Evolutionary conservation across 257 asterid genomes (phyloP).

Genomic region (Nicotiana benthamiana): DNA sequence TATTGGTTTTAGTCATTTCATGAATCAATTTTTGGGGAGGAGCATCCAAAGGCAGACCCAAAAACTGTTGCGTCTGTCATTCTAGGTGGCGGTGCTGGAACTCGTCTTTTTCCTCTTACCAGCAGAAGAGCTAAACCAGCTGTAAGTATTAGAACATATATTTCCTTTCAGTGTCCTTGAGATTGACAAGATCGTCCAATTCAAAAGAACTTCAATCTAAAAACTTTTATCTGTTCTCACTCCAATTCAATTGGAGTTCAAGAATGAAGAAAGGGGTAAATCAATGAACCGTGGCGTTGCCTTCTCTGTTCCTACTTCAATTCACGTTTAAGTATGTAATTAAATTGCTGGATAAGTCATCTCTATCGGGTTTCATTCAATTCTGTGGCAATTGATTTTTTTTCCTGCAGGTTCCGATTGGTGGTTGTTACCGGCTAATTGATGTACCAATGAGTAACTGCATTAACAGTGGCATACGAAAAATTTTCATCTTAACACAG

Average conservation of each 20-base stretch:
- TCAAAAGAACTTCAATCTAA: not conserved
- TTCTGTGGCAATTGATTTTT: not conserved
- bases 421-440: slow-evolving; percentile 90
- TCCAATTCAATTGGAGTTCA: not conserved
- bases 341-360: not conserved
- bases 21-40: slow-evolving; percentile 28
- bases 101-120: slow-evolving; percentile 96
- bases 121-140: slow-evolving; percentile 92
- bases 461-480: slow-evolving; percentile 87
- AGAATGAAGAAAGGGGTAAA: not conserved
- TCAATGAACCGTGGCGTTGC: not conserved
- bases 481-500: slow-evolving; percentile 88
- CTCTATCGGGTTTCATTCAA: not conserved
- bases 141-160: slow-evolving; percentile 33
- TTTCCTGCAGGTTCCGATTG: slow-evolving; percentile 65
- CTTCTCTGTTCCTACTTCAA: not conserved
- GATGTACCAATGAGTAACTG: slow-evolving; percentile 98
- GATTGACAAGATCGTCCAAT: not conserved
- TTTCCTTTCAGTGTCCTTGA: not conserved
- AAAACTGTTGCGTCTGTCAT: slow-evolving; percentile 69
- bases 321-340: not conserved
- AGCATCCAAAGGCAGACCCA: slow-evolving; percentile 54
- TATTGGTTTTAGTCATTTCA: slow-evolving; percentile 45
- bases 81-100: slow-evolving; percentile 94
- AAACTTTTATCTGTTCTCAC: not conserved